Conservation (phyloP, 2,329 filamentous ascomycete species). For the Colletotrichum filicis region DNA sequence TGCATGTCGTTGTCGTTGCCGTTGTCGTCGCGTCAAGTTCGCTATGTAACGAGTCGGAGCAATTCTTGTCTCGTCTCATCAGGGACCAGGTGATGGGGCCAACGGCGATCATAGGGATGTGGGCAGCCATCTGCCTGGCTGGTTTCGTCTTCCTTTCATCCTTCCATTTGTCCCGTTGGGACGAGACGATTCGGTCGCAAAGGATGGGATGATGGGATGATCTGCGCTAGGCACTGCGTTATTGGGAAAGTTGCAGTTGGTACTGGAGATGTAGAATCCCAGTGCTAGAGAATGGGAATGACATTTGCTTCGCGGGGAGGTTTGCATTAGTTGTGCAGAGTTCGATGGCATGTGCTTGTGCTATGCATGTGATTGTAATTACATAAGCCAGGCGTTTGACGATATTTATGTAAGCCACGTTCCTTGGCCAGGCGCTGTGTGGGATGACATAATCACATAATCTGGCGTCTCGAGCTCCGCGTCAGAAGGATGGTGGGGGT, state of each 20-base stretch:
- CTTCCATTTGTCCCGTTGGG: background rate
- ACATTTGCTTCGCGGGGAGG: background rate
- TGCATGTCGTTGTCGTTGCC: background rate
- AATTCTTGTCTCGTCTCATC: background rate
- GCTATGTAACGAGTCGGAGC: background rate
- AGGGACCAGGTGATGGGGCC: background rate
- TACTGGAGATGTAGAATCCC: background rate
- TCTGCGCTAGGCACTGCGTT: background rate
- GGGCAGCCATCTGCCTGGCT: background rate
- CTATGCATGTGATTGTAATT: background rate
- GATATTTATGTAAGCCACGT: background rate
- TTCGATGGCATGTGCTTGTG: background rate
- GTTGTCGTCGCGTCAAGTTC: background rate
- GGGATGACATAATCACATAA: background rate
- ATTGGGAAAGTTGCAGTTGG: background rate
- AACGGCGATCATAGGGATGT: background rate
- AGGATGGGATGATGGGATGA: slow-evolving; percentile 6
- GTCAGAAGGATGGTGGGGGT: background rate
- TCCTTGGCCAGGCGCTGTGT: background rate
- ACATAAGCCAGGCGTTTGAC: background rate
- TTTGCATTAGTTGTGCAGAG: background rate
- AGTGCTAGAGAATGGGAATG: background rate
- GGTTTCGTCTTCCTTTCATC: background rate
- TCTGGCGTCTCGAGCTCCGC: background rate
- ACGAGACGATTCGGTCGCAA: background rate